phyloP scores from a whole-genome alignment of 495 filamentous ascomycete species.

The Extremus antarcticus region DNA sequence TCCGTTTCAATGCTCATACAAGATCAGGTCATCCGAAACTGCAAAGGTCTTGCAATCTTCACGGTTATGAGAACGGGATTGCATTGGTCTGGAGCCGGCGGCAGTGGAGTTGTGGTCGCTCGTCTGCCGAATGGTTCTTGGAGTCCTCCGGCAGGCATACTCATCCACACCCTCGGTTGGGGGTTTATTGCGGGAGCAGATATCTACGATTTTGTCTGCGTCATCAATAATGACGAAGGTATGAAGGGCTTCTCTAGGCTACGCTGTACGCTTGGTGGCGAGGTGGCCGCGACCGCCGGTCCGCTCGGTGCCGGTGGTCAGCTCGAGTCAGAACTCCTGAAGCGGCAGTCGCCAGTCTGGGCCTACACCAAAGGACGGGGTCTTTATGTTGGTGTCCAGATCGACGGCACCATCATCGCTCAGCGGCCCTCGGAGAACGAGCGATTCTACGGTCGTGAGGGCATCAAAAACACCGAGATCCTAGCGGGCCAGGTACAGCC shows the following conservation, averaged over 20 bases:
- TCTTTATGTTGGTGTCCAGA: slow-evolving; percentile 66
- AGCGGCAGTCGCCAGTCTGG: slow-evolving; percentile 61
- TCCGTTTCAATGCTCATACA: not conserved
- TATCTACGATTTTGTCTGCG: slow-evolving; percentile 83
- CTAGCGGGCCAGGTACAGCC: slow-evolving; percentile 64
- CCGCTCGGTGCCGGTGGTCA: slow-evolving; percentile 65
- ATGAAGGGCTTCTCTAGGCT: slow-evolving; percentile 70
- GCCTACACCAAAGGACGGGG: slow-evolving; percentile 81
- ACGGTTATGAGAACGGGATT: slow-evolving; percentile 85
- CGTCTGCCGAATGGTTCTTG: slow-evolving; percentile 71
- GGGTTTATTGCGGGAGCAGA: slow-evolving; percentile 81
- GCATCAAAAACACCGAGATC: slow-evolving; percentile 65
- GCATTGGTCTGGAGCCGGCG: slow-evolving; percentile 77
- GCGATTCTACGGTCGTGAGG: slow-evolving; percentile 60
- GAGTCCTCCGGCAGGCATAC: slow-evolving; percentile 78
- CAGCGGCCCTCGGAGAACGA: slow-evolving; percentile 85
- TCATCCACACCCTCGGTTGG: slow-evolving; percentile 71
- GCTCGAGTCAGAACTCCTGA: slow-evolving; percentile 60
- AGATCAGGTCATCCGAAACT: slow-evolving; percentile 57
- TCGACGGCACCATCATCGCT: slow-evolving; percentile 74
- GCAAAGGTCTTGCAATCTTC: slow-evolving; percentile 78
- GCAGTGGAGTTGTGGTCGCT: slow-evolving; percentile 69
- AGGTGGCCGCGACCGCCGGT: slow-evolving; percentile 63
- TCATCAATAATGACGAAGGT: slow-evolving; percentile 74
- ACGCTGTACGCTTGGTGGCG: slow-evolving; percentile 64